Evolutionary conservation across 2,329 filamentous ascomycete species (phyloP).

Genomic region (Aspergillus jensenii): DNA sequence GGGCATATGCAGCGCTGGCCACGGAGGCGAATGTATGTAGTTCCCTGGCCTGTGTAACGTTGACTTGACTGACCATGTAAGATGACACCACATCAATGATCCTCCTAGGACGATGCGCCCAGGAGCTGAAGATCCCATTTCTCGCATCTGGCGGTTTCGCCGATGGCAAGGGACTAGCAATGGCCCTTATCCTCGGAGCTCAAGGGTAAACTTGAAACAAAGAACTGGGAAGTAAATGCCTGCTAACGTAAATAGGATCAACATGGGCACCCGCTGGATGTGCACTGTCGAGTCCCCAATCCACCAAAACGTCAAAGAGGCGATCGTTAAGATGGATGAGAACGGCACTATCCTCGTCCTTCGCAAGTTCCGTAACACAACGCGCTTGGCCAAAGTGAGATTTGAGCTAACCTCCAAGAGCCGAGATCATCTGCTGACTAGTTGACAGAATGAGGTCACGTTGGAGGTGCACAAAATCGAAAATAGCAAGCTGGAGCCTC

Average conservation of each 20-base stretch:
- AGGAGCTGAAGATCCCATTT: conserved; percentile 80
- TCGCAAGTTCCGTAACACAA: conserved; percentile 8
- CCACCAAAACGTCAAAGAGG: conserved; percentile 87
- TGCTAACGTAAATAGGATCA: conserved; percentile 53
- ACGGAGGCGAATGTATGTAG: conserved; percentile 33
- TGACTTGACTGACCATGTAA: neutral
- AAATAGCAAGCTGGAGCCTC: conserved; percentile 6
- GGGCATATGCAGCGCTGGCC: conserved; percentile 44
- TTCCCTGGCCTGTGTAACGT: neutral
- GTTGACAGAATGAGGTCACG: conserved; percentile 7
- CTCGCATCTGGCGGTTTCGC: conserved; percentile 95
- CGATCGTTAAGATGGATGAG: conserved; percentile 84
- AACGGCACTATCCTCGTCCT: conserved; percentile 86
- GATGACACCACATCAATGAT: conserved; percentile 54
- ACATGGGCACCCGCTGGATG: conserved; percentile 99
- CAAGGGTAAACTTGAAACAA: conserved; percentile 56
- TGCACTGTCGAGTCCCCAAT: conserved; percentile 90
- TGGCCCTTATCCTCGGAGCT: conserved; percentile 82
- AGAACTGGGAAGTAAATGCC: neutral
- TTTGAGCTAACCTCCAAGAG: neutral
- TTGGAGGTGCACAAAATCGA: conserved; percentile 10
- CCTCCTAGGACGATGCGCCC: conserved; percentile 79
- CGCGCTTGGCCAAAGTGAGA: conserved; percentile 6
- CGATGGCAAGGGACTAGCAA: conserved; percentile 90
- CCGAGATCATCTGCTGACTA: neutral